Base-by-base conservation (phyloP, 106 monocot species). In the Triglochin maritima region DNA sequence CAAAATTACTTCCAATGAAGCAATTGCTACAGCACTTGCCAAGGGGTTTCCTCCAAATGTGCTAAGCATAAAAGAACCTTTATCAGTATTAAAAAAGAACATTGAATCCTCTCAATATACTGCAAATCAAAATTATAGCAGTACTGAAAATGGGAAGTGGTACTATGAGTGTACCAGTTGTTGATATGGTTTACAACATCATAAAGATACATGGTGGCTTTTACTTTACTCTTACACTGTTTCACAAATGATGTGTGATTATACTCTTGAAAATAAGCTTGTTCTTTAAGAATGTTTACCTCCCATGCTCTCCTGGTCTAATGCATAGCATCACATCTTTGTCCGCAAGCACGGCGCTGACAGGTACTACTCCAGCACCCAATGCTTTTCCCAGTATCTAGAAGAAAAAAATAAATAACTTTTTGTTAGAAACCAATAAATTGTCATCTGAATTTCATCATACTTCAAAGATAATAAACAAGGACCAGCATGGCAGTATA, bases 31-130 rank as follows among this genome's bases (percentile, higher is more conserved):
- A 6, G 92, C 86, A 76, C 98, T 99, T 64, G 92, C 74, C 68
- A 99, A 79, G 54, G 98, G 92, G 81, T 99, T 99, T 44, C 98
- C 92, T 59, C 92, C 98, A 84, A 99, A 99, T 17, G 98, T 99
- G 73, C 98, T 91, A 83, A 9, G 8, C 62, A 78, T 58, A 50
- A 47, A 50, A 57, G 13, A 69, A 59, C 29, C 6, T 55, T 6
- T 58, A 59, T 55, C 12, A 71, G 12, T 7, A 15, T 1, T 2
- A 2, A 44, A 48, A 12, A 71, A 50, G n/a, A 29, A 29, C 29
- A 29, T 29, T 29, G 29, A 29, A 29, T 29, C 29, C 29, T 29
- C 29, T 29, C 1, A 29, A 29, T 29, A 29, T 29, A 29, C 29
- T 29, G 29, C 29, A 29, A 29, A 29, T 29, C 29, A 29, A 29